A percentile compares a stretch with the other conserved stretches of the same genome.
phyloP scores from a whole-genome alignment of 2,329 filamentous ascomycete species.

The Diaporthe citriasiana region DNA sequence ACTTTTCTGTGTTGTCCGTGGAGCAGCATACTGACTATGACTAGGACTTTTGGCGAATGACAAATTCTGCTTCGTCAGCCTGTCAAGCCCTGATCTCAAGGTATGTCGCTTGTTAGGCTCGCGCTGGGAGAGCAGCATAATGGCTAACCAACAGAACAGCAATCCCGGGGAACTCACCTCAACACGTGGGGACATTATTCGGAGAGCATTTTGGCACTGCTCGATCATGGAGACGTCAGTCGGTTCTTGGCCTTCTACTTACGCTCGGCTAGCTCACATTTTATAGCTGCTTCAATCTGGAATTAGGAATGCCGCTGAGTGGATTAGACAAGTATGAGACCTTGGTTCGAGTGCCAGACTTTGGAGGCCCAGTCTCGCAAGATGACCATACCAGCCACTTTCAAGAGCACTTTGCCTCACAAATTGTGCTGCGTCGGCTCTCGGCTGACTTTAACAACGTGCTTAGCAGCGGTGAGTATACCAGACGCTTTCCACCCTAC shows the following conservation, averaged over 20 bases:
- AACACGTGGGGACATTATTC: slow-evolving; percentile 64
- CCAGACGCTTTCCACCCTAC: slow-evolving; percentile 32
- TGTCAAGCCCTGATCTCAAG: slow-evolving; percentile 70
- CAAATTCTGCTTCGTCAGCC: slow-evolving; percentile 67
- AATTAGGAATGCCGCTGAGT: slow-evolving; percentile 70
- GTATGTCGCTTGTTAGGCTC: slow-evolving; percentile 51
- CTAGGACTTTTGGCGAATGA: slow-evolving; percentile 73
- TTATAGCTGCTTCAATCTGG: slow-evolving; percentile 60
- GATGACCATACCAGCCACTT: slow-evolving; percentile 64
- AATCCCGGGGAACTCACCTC: slow-evolving; percentile 62
- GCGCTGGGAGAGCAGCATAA: neutral
- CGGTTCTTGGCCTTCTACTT: neutral
- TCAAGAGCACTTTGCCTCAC: slow-evolving; percentile 71
- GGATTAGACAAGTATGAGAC: slow-evolving; percentile 67
- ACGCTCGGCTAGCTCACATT: neutral
- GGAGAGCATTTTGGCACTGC: slow-evolving; percentile 70
- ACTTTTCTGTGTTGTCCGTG: neutral
- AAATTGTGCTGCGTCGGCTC: slow-evolving; percentile 69
- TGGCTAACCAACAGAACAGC: slow-evolving; percentile 45
- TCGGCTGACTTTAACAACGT: slow-evolving; percentile 66
- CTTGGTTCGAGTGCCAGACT: slow-evolving; percentile 68
- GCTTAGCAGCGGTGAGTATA: slow-evolving; percentile 64
- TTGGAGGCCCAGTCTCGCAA: slow-evolving; percentile 62
- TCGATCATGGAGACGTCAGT: slow-evolving; percentile 67
- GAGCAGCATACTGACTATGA: neutral